Conservation (phyloP, 2,329 filamentous ascomycete species). For the Colletotrichum sp. region DNA sequence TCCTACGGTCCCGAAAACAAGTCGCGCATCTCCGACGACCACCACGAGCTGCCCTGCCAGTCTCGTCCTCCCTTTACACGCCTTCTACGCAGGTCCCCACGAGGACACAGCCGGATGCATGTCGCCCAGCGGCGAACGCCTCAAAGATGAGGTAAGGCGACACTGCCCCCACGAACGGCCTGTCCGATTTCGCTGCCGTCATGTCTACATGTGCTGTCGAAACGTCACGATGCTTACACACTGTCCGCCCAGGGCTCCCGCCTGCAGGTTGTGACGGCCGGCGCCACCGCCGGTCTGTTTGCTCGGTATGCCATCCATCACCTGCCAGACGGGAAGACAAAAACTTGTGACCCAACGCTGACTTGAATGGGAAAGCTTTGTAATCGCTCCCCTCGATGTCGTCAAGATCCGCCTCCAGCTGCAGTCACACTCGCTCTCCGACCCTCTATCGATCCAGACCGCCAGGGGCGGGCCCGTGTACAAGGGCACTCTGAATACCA, state of each 20-base stretch:
- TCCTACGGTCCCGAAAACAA: conserved; percentile 10
- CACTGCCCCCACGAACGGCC: neutral
- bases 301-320: conserved; percentile 66
- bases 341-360: conserved; percentile 8
- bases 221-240: conserved; percentile 15
- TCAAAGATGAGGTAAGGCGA: conserved; percentile 63
- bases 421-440: conserved; percentile 83
- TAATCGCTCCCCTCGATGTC: conserved; percentile 94
- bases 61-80: neutral
- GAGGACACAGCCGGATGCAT: conserved; percentile 34
- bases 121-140: conserved; percentile 43
- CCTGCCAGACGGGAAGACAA: neutral
- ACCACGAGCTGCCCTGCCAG: neutral
- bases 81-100: conserved; percentile 5
- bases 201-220: neutral
- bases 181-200: neutral
- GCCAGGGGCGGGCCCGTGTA: conserved; percentile 59
- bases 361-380: conserved; percentile 65
- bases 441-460: conserved; percentile 65
- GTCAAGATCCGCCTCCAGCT: conserved; percentile 98
- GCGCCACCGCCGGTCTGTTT: conserved; percentile 77
- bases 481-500: conserved; percentile 77
- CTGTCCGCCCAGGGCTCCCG: conserved; percentile 51
- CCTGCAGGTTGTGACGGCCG: conserved; percentile 61
- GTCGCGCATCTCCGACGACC: neutral